Base-by-base conservation (phyloP, 106 monocot genomes). In the Dendrobium nobile region DNA sequence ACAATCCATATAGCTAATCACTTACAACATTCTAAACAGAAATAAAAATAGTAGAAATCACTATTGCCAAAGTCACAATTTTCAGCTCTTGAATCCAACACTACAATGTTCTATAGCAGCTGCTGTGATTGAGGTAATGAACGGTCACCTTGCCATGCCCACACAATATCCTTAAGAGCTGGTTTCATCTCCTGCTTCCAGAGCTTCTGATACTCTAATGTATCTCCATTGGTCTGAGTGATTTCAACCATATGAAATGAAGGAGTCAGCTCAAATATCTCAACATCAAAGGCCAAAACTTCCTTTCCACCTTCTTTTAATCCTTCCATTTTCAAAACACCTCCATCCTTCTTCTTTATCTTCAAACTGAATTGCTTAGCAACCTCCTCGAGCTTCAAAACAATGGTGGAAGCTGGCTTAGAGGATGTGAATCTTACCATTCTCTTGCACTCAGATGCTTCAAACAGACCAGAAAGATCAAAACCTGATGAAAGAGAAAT, bases 401-500 rank as follows among this genome's bases (percentile, higher is more conserved):
- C 43, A 54, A 86, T 86, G 4, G 75, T 22, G 1, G 79, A 74
- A 75, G 82, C 75, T 9, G 82, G 75, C 67, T 86, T 61, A 7
- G 78, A 11, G 0, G 82, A 86, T 7, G 78, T 79, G 75, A 86
- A 86, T 27, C 76, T 73, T 13, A 68, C 82, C 42, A 79, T 75
- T 41, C 51, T 67, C 65, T 1, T 75, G 47, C 61, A n/a, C 26
- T 82, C 48, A 0, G 59, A 47, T 24, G 78, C 77, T 48, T 78
- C 85, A 5, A 85, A 81, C 73, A 85, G 72, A 7, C 85, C 82
- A 1, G 85, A 85, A 19, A 85, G 85, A 65, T 85, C 82, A n/a
- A 85, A 85, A 20, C 85, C 85, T 45, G 81, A 72, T 19, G 85
- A 85, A 73, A 85, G 82, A 10, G 85, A 85, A 19, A 85, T 85